A percentile compares a stretch with the other conserved stretches of the same genome.
phyloP scores from a whole-genome alignment of 2,329 filamentous ascomycete species.

The Diaporthe longicolla region DNA sequence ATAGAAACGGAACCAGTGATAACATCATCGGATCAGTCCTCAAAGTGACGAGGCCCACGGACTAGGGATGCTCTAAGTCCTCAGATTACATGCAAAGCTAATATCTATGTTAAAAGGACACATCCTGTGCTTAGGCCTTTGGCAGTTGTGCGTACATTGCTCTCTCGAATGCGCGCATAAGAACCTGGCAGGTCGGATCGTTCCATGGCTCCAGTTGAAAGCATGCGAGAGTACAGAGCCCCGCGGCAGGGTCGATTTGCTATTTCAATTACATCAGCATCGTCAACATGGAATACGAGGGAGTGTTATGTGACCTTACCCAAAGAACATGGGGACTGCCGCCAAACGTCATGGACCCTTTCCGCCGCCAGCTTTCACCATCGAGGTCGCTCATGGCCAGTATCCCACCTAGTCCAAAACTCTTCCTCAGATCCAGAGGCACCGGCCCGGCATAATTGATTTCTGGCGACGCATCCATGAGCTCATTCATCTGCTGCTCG shows the following conservation, averaged over 20 bases:
- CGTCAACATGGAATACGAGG: neutral
- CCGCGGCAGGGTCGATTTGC: neutral
- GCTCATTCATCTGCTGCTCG: neutral
- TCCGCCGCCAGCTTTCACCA: neutral
- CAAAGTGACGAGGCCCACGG: neutral
- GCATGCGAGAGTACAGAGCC: constrained; percentile 5
- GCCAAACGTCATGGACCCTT: constrained; percentile 1
- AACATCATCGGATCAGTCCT: neutral
- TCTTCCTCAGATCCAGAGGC: neutral
- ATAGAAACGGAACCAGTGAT: too few relatives aligned
- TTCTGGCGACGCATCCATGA: neutral
- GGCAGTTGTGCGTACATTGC: constrained; percentile 8
- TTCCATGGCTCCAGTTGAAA: neutral
- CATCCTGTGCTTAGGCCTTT: neutral
- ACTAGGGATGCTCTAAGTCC: neutral
- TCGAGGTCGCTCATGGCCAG: neutral
- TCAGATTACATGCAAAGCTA: neutral
- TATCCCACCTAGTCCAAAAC: neutral
- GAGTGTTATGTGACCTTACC: neutral
- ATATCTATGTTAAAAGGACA: neutral
- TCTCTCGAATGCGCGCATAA: neutral
- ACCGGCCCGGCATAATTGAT: constrained; percentile 1
- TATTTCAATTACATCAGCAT: neutral
- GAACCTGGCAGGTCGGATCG: neutral
- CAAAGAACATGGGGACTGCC: neutral